Evolutionary conservation across 768 basidiomycete species (phyloP), one percentile per base, ranked within the genome.

Genomic region (Lactarius sp.): DNA sequence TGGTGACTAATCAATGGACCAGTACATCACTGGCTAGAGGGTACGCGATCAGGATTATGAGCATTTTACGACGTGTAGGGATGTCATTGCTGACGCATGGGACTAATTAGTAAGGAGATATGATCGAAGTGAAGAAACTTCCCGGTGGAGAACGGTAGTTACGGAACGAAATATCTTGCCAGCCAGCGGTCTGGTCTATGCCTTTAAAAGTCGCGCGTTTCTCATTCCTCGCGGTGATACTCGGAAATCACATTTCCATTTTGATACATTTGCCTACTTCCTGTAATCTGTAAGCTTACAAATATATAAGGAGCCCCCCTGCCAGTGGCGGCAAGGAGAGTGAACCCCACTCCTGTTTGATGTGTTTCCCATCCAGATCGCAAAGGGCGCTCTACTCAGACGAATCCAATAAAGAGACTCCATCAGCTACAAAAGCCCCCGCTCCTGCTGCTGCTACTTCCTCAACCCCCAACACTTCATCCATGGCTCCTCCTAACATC

Each of bases 401-500:
- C 63, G 67, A 59, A 55, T 64, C 70, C 39, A 61, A 66, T 20
- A 57, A 58, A 42, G 52, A 46, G 59, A 20, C 56, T 53, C 22
- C 55, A 52, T 42, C 69, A 49, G 47, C 59, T 64, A 64, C 70
- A 57, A 56, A 62, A 68, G 46, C 70, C 60, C 62, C 69, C 2
- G 53, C 63, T 36, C 33, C 61, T 9, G 37, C 50, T 10, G 34
- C 57, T 10, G 27, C 60, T 39, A 27, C 66, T 3, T 18, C 52
- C 31, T 31, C 46, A 55, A 13, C 56, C 61, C 52, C 60, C 41
- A 44, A 53, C 39, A 47, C 37, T 2, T 50, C 61, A 52, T 20
- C 55, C 27, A 55, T 55, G 65, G 66, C 78, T 55, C 86, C 88
- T 31, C 81, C 27, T 27, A 27, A 73, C 67, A 74, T 89, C 66